Evolutionary conservation across 2,329 filamentous ascomycete species (phyloP), one percentile per base, ranked within the genome.

Genomic region (Tolypocladium endophyticum): DNA sequence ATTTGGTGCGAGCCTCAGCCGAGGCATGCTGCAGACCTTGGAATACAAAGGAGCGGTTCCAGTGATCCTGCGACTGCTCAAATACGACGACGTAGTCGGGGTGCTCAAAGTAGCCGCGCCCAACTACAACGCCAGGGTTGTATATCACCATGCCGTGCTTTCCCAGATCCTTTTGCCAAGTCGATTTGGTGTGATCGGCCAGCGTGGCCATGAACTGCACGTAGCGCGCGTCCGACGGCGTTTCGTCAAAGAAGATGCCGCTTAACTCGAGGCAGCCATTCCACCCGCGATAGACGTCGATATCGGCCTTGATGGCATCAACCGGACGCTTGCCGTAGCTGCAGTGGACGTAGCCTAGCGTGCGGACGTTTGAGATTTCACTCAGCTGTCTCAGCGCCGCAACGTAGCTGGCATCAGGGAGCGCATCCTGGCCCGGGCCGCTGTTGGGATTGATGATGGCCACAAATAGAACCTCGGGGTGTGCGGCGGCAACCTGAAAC

Each of bases 191-290:
- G 71, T 76, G 59, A 2, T 41, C 55, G 11, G 66, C 60, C 55
- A 71, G 53, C 28, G 62, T 56, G 20, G 68, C 64, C 66, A 68
- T 65, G 61, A 65, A 67, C 53, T 61, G 55, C 28, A 61, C 61
- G 56, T 64, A 56, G 20, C 55, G 53, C 18, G 62, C 60, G 28
- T 64, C 66, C 25, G 66, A 68, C 5, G 77, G 77, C 50, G 73
- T 75, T 67, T 81, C 77, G 62, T 79, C 78, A 60, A 80, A 75
- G 66, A 80, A 80, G 64, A 80, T 78, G 57, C 77, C 77, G 58
- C 72, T 71, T 64, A 81, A 69, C 28, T 73, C 68, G 57, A 80
- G 66, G 47, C 52, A 68, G 56, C 68, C 69, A 58, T 68, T 70
- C 78, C 78, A 81, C 43, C 70, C 73, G 20, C 72, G 74, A 60